A percentile compares a stretch with the other conserved stretches of the same genome.
These are phyloP conservation scores for Capronia coronata DNA, from an alignment of 2,329 filamentous ascomycete genomes.

Conservation along the genomic window DNA sequence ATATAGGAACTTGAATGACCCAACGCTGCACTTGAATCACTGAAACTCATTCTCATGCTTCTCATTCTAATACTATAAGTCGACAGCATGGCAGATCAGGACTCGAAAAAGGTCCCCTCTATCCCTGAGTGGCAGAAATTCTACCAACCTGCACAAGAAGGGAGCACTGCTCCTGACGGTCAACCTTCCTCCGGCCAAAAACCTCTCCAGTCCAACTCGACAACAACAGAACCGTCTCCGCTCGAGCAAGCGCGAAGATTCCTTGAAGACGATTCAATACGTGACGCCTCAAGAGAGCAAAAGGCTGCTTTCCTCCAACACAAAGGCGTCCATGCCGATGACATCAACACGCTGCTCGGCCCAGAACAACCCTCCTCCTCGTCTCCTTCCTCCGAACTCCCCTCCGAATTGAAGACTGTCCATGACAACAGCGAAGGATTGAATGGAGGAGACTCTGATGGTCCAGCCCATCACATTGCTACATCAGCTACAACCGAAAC, in stretches of 20 bases:
- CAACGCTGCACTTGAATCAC: not conserved
- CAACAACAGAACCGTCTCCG: constrained; percentile 33
- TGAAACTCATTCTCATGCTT: not conserved
- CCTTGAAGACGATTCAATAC: constrained; percentile 66
- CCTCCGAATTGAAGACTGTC: constrained; percentile 26
- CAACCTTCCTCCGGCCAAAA: constrained; percentile 17
- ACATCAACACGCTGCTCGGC: constrained; percentile 62
- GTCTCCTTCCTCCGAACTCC: constrained; percentile 1
- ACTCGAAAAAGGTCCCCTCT: constrained; percentile 31
- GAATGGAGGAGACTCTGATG: not conserved
- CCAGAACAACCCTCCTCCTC: constrained; percentile 31
- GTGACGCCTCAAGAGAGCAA: constrained; percentile 60
- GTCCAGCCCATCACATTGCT: not conserved
- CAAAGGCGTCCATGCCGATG: constrained; percentile 63
- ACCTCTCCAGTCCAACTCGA: not conserved
- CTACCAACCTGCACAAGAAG: constrained; percentile 35
- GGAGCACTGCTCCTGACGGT: constrained; percentile 24
- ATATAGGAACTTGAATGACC: not conserved
- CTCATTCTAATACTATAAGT: not conserved
- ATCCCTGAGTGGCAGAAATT: constrained; percentile 39
- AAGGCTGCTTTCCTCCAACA: constrained; percentile 70
- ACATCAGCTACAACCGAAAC: constrained; percentile 5
- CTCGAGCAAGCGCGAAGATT: constrained; percentile 68
- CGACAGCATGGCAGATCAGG: constrained; percentile 32
- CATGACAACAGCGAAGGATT: constrained; percentile 23